Evolutionary conservation across 495 filamentous ascomycete species (phyloP).

Genomic region (Tuber borchii): DNA sequence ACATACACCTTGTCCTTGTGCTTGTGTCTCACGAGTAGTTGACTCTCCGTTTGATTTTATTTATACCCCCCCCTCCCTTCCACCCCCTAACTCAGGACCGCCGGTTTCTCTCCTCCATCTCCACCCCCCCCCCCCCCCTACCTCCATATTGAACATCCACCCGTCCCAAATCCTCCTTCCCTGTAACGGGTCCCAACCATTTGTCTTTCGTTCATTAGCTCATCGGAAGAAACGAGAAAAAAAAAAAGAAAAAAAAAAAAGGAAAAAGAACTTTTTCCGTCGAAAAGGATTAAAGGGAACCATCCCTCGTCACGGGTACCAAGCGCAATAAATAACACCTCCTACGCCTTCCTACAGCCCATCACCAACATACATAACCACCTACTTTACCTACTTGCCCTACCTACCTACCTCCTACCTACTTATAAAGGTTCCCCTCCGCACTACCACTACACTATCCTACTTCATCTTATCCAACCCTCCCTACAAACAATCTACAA

Average conservation of each 20-base stretch:
- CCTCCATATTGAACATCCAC: constrained; percentile 14
- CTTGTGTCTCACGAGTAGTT: neutral
- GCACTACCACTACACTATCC: neutral
- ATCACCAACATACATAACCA: constrained; percentile 10
- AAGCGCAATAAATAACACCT: constrained; percentile 25
- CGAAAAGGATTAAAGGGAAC: constrained; percentile 35
- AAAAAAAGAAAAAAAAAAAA: constrained; percentile 11
- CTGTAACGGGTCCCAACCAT: constrained; percentile 37
- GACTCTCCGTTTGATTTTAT: constrained; percentile 24
- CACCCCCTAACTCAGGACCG: constrained; percentile 24
- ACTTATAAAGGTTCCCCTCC: constrained; percentile 11
- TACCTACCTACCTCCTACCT: neutral
- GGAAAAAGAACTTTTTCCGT: neutral
- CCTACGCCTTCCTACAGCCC: constrained; percentile 11
- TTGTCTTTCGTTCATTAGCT: constrained; percentile 40
- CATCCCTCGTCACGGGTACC: constrained; percentile 35
- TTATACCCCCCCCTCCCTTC: constrained; percentile 30
- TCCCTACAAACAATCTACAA: neutral
- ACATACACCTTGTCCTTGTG: neutral
- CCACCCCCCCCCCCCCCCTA: constrained; percentile 16
- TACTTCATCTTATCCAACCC: neutral
- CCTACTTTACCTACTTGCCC: neutral
- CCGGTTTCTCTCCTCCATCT: constrained; percentile 30
- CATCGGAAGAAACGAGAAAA: constrained; percentile 29
- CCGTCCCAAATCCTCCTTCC: constrained; percentile 36